Conservation (phyloP, 805 yeast species). For the Torulaspora indica region DNA sequence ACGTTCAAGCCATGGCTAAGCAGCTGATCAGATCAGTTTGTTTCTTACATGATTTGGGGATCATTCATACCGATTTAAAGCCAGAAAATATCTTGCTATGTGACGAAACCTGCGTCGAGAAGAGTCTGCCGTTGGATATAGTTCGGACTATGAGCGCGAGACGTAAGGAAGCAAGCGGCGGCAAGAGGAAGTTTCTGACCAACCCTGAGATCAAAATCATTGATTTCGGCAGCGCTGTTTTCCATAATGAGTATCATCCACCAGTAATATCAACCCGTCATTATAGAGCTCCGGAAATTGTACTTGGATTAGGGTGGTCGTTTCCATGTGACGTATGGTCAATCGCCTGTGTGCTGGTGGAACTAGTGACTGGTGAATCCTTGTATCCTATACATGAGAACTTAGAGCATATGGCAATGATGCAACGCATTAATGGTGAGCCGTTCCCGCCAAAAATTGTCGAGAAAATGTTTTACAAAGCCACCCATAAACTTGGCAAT, state of each 20-base stretch:
- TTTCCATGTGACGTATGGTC: constrained; percentile 98
- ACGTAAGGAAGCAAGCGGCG: constrained; percentile 33
- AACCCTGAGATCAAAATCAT: constrained; percentile 84
- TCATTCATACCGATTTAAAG: constrained; percentile 93
- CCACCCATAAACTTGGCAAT: constrained; percentile 31
- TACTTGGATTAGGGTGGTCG: constrained; percentile 93
- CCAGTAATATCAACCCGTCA: constrained; percentile 91
- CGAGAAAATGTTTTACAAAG: constrained; percentile 34
- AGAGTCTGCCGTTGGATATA: constrained; percentile 22
- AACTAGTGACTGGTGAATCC: constrained; percentile 89
- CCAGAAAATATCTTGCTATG: constrained; percentile 84
- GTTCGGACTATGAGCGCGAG: constrained; percentile 27
- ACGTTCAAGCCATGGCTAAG: constrained; percentile 80
- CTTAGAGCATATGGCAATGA: constrained; percentile 89
- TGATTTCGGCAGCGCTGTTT: constrained; percentile 96
- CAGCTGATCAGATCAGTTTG: constrained; percentile 83
- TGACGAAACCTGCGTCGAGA: constrained; percentile 27
- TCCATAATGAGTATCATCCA: constrained; percentile 89
- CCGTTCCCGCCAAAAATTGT: constrained; percentile 41
- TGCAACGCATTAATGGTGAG: constrained; percentile 70
- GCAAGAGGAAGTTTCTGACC: constrained; percentile 42
- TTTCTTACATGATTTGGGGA: constrained; percentile 79
- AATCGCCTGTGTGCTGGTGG: constrained; percentile 88
- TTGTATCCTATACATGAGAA: constrained; percentile 93
- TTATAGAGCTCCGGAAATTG: constrained; percentile 95